phyloP scores from a whole-genome alignment of 2,329 filamentous ascomycete species.

The Monosporascus sp. region DNA sequence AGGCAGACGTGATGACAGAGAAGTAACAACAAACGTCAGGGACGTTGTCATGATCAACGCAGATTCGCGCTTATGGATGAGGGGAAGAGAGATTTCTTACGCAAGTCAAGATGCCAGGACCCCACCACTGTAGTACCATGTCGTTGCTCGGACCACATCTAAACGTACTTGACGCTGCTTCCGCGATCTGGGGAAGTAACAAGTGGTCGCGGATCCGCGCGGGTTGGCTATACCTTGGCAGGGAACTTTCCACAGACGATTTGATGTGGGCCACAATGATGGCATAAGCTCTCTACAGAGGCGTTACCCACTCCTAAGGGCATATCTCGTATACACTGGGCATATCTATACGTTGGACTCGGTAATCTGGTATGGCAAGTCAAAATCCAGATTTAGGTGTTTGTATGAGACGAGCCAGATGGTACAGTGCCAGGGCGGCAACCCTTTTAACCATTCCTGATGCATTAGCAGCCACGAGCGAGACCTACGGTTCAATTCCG shows the following conservation, averaged over 20 bases:
- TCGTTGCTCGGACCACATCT: not conserved
- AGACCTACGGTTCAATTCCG: not conserved
- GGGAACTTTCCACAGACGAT: not conserved
- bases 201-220: not conserved
- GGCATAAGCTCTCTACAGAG: not conserved
- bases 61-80: not conserved
- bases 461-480: not conserved
- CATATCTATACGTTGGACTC: no score
- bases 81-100: not conserved
- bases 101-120: not conserved
- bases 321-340: no score
- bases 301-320: not conserved
- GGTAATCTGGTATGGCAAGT: no score
- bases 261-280: not conserved
- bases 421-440: no score
- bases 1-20: not conserved
- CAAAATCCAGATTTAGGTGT: no score
- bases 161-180: not conserved
- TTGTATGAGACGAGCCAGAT: no score
- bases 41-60: not conserved
- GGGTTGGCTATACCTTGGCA: not conserved
- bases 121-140: not conserved
- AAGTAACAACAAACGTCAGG: not conserved
- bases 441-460: no score
- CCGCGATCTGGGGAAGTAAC: not conserved